A percentile compares a stretch with the other conserved stretches of the same genome.
These are phyloP conservation scores for Verticillium longisporum DNA, from an alignment of 2,329 filamentous ascomycete species.

Conservation along the genomic window DNA sequence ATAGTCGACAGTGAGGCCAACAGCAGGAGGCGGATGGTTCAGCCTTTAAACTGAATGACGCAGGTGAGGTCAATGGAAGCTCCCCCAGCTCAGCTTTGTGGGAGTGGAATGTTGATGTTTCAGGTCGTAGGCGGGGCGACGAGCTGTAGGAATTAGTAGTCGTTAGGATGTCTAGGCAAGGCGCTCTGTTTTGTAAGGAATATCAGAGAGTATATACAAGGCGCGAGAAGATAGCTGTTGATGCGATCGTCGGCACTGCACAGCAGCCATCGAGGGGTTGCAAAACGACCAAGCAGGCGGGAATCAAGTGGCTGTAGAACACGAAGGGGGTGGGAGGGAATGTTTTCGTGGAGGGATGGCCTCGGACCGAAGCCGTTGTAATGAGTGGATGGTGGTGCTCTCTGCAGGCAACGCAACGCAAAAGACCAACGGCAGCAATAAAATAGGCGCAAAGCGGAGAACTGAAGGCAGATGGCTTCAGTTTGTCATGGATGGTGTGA, in stretches of 20 bases:
- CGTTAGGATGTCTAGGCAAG: neutral
- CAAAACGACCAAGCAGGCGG: neutral
- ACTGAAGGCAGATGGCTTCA: neutral
- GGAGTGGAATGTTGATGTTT: constrained; percentile 4
- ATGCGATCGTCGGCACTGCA: neutral
- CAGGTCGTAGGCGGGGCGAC: constrained; percentile 4
- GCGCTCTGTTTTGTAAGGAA: neutral
- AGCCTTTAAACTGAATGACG: neutral
- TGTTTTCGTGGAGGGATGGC: neutral
- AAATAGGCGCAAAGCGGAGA: neutral
- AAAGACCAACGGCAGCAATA: neutral
- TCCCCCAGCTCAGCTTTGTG: neutral
- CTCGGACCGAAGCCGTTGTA: neutral
- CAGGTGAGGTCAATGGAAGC: neutral
- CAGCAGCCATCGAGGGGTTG: neutral
- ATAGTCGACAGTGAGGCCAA: neutral
- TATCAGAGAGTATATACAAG: neutral
- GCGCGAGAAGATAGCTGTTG: neutral
- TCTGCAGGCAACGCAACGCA: neutral
- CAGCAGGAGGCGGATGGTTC: neutral
- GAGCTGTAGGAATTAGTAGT: neutral
- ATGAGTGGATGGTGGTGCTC: neutral
- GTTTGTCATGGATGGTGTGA: neutral
- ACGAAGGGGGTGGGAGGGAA: neutral
- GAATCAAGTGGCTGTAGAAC: neutral